Evolutionary conservation across 495 filamentous ascomycete species (phyloP), one percentile per base, ranked within the genome.

Genomic region (Penicillium diatomitis): DNA sequence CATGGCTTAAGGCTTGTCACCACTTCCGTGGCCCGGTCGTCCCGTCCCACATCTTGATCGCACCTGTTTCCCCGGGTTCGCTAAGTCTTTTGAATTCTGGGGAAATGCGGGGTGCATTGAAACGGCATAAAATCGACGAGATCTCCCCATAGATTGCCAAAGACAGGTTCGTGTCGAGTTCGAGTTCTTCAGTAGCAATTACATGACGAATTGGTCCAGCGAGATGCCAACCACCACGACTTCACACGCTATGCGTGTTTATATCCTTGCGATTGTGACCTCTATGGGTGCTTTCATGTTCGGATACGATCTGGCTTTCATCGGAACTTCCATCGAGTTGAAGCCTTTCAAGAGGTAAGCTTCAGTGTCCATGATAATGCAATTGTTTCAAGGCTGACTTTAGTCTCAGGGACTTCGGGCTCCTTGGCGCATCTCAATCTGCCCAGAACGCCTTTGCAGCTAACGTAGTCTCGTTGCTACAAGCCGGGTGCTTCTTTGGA

Each of bases 271-370:
- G 30, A 43, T 55, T 20, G 45, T 54, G 2, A 52, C 48, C 11
- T 54, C 51, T n/a, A 58, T 51, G 55, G 55, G 55, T 9, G 48
- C 55, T 6, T 55, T 52, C 5, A 28, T 56, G 33, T 56, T 58
- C 31, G 55, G 55, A 41, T 58, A 58, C 35, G 55, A 58, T 8
- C 33, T 52, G n/a, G 55, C 55, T 8, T 58, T 58, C 29, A 58
- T 58, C n/a, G 55, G 51, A 29, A 54, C 51, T 4, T 47, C 55
- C 6, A 51, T 58, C 31, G 48, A 49, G 5, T 30, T 55, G 11
- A 6, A 37, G 2, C 32, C 55, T 9, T 58, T 58, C 35, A 29
- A 52, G 8, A 51, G 30, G 51, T 54, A 41, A 46, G 31, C 34
- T 12, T 20, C 20, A 20, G 20, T n/a, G 5, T 29, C 7, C 31